phyloP scores from a whole-genome alignment of 805 yeast genomes.

The Helenozyma baotianmanensis region DNA sequence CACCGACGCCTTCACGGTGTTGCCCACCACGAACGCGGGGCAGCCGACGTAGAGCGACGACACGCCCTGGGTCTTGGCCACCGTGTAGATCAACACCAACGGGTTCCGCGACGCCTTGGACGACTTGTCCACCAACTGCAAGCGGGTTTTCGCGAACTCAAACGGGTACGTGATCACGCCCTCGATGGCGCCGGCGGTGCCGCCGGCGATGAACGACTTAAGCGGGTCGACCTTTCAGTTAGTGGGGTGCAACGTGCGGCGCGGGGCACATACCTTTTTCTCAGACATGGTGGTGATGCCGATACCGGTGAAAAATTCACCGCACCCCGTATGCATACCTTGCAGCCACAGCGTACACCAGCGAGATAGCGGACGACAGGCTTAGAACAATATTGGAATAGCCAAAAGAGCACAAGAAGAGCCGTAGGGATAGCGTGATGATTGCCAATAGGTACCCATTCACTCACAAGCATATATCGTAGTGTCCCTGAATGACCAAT shows the following conservation, averaged over 20 bases:
- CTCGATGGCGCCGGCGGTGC: constrained; percentile 94
- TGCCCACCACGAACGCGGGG: constrained; percentile 94
- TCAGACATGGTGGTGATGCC: constrained; percentile 6
- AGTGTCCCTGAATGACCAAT: no score
- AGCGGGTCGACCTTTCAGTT: constrained; percentile 54
- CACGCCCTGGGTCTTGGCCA: constrained; percentile 75
- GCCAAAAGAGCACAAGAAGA: no score
- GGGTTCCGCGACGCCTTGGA: constrained; percentile 77
- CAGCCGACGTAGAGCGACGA: constrained; percentile 87
- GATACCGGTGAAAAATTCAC: no score
- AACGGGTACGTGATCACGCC: constrained; percentile 92
- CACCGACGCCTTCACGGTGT: constrained; percentile 94
- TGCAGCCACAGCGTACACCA: no score
- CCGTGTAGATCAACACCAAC: constrained; percentile 66
- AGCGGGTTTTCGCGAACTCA: constrained; percentile 92
- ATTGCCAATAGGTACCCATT: no score
- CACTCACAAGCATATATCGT: no score
- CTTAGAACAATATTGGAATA: no score
- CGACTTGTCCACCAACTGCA: constrained; percentile 72
- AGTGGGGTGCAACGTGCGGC: constrained; percentile 10
- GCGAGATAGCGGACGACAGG: no score
- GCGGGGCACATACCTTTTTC: constrained; percentile 10
- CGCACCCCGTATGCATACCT: no score
- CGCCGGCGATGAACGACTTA: constrained; percentile 90
- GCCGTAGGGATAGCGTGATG: no score